Percentiles rank a stretch among this genome's conserved stretches.
phyloP scores from a whole-genome alignment of 768 basidiomycete species.

The Auriculariales sp. region DNA sequence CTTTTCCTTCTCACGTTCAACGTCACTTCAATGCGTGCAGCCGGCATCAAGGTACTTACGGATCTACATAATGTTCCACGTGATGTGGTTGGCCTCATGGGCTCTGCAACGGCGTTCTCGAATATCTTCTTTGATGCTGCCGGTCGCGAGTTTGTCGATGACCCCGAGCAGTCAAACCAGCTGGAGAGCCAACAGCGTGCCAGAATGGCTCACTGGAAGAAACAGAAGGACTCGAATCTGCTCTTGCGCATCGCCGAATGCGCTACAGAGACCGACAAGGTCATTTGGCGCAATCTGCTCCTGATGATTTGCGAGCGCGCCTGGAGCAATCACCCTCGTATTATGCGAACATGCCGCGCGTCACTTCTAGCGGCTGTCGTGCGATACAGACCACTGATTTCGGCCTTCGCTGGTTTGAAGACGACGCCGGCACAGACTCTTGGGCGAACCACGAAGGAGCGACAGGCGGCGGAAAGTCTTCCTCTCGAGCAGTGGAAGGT shows the following conservation, averaged over 20 bases:
- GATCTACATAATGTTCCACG: too few relatives aligned
- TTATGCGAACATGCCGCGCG: conserved; percentile 42
- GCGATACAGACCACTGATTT: conserved; percentile 57
- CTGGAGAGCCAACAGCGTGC: conserved; percentile 15
- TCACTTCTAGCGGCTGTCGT: conserved; percentile 51
- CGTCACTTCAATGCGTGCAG: conserved; percentile 30
- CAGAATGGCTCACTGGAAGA: conserved; percentile 51
- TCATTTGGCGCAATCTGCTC: conserved; percentile 61
- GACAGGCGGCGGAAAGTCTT: conserved; percentile 36
- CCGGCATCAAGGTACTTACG: too few relatives aligned
- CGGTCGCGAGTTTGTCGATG: conserved; percentile 48
- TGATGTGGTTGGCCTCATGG: too few relatives aligned
- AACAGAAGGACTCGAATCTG: conserved; percentile 38
- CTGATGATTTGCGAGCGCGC: conserved; percentile 48
- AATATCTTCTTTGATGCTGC: conserved; percentile 38
- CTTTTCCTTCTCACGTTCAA: conserved; percentile 62
- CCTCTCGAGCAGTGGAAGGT: conserved; percentile 68
- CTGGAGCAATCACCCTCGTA: conserved; percentile 30
- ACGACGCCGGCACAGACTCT: conserved; percentile 33
- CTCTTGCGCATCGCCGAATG: conserved; percentile 63
- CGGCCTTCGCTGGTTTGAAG: conserved; percentile 56
- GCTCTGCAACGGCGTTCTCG: conserved; percentile 21
- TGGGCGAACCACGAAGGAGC: conserved; percentile 22
- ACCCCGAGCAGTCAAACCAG: conserved; percentile 48
- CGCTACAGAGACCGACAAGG: conserved; percentile 45